These are phyloP conservation scores for Mucor lusitanicus DNA, from an alignment of 371 early-diverging fungal genomes.

Conservation along the genomic window DNA sequence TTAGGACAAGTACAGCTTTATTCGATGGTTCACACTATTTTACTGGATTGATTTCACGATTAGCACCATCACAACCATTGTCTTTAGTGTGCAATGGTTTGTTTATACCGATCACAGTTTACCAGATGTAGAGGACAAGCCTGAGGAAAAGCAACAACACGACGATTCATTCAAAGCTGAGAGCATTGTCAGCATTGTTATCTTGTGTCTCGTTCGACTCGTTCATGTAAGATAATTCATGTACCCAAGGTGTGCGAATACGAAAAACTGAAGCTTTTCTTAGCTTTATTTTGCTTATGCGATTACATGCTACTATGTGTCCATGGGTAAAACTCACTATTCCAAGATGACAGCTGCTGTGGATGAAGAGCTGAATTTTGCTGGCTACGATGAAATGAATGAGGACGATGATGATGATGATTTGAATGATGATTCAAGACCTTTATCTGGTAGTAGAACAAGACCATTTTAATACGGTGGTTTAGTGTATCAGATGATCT, in stretches of 20 bases:
- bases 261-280: neutral
- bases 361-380: conserved; percentile 25
- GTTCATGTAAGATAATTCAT: conserved; percentile 34
- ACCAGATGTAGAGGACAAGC: conserved; percentile 36
- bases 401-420: conserved; percentile 12
- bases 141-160: conserved; percentile 26
- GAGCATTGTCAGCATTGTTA: conserved; percentile 44
- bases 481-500: neutral
- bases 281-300: conserved; percentile 50
- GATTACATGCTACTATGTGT: conserved; percentile 34
- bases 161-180: conserved; percentile 32
- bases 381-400: conserved; percentile 22
- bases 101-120: conserved; percentile 50
- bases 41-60: conserved; percentile 49
- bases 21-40: conserved; percentile 42
- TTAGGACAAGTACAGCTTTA: conserved; percentile 13
- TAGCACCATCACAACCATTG: conserved; percentile 31
- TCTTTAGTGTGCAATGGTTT: conserved; percentile 47
- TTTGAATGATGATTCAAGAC: neutral
- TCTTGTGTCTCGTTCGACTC: conserved; percentile 31
- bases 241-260: neutral
- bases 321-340: conserved; percentile 31
- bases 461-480: neutral
- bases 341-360: conserved; percentile 30
- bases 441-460: conserved; percentile 11